Evolutionary conservation across 2,329 filamentous ascomycete species (phyloP).

Genomic region (Fusarium pseudonygamai): DNA sequence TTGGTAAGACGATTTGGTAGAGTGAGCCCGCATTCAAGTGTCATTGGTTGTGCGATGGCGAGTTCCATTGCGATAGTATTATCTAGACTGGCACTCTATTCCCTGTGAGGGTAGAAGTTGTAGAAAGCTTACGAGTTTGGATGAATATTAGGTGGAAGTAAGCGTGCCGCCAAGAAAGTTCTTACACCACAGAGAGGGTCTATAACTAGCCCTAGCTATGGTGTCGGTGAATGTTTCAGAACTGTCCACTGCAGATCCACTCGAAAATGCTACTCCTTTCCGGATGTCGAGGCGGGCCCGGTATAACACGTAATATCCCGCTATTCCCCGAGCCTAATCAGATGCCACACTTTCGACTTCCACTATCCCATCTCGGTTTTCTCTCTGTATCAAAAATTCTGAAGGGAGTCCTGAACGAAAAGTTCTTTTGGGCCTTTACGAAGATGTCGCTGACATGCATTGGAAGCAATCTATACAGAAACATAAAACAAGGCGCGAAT

Average conservation of each 20-base stretch:
- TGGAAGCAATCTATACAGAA: not conserved
- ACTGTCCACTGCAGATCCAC: no score
- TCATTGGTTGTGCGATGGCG: not conserved
- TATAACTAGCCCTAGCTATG: no score
- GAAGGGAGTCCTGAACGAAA: fast-evolving
- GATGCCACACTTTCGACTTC: fast-evolving
- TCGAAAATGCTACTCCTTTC: fast-evolving
- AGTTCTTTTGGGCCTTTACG: not conserved
- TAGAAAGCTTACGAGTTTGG: fast-evolving
- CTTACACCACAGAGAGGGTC: no score
- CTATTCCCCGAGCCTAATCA: not conserved
- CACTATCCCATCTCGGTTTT: fast-evolving
- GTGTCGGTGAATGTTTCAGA: no score
- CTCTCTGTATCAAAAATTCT: fast-evolving
- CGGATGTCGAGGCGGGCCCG: not conserved
- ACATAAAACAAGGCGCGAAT: fast-evolving
- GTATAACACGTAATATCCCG: not conserved
- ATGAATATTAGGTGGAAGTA: not conserved
- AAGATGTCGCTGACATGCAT: no score
- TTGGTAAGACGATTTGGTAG: not conserved
- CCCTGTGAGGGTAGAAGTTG: not conserved
- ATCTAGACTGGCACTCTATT: fast-evolving
- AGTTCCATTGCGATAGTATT: not conserved
- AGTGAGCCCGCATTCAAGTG: not conserved
- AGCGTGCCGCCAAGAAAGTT: no score